Base-by-base conservation (phyloP, 2,329 filamentous ascomycete genomes). In the Hymenoscyphus scutula region DNA sequence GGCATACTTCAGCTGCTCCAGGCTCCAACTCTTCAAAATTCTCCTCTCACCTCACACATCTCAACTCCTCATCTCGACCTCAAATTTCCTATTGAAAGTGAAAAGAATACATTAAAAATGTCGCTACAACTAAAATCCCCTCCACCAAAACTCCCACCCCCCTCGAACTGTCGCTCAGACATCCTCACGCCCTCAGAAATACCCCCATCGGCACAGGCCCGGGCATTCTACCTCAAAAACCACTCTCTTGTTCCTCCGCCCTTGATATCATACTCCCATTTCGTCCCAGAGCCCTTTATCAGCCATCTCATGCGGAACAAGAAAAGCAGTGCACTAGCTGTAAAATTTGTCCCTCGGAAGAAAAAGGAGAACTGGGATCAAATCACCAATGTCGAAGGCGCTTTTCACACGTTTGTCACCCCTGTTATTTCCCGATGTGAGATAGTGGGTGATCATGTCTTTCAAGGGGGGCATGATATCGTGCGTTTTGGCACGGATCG, bases 351-450 rank as follows among this genome's bases (percentile, higher is more conserved):
- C 1, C 0, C 45, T 17, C 13, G 7, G 25, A 25, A 19, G 4
- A 37, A 38, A 48, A 29, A 19, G 19, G 27, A 25, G 4, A 17
- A 41, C 2, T 32, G 27, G 25, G 64, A 69, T 19, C 58, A 66
- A 8, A 71, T 71, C 53, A 70, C 69, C 4, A 65, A 72, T 58
- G 68, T 72, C 67, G 70, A 73, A 53, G 70, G 69, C 17, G 67
- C 65, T 0, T 60, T 71, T 58, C 70, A 72, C 38, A 71, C 65
- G 1, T 71, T 69, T 30, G 63, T 73, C 19, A 71, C 69, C 1
- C 71, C 71, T 10, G 57, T 69, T 10, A 51, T 70, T 6, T 38
- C 56, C 19, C 60, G 53, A 4, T 68, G 64, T 57, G 68, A 68
- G 23, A 70, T 71, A 51, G 38, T 59, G 10, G 71, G 71, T 1